phyloP scores from a whole-genome alignment of 2,329 filamentous ascomycete species.

The Penicillium sp. region DNA sequence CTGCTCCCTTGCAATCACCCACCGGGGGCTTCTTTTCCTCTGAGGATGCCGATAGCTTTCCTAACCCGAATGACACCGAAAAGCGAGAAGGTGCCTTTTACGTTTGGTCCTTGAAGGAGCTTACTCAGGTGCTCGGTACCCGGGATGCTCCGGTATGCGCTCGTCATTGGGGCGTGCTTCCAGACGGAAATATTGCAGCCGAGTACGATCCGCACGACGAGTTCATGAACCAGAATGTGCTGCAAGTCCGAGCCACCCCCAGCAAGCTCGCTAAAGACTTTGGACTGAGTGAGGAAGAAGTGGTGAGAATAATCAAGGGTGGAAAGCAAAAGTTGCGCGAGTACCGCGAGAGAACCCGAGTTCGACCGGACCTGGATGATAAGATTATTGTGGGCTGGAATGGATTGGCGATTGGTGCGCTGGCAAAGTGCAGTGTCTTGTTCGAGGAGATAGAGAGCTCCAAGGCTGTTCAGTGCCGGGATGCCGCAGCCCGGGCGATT shows the following conservation, averaged over 20 bases:
- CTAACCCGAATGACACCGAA: constrained; percentile 70
- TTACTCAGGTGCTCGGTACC: constrained; percentile 70
- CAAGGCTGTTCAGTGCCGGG: constrained; percentile 61
- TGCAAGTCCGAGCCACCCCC: constrained; percentile 68
- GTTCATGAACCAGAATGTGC: constrained; percentile 89
- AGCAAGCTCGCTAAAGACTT: constrained; percentile 73
- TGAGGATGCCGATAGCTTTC: constrained; percentile 84
- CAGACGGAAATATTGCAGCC: constrained; percentile 81
- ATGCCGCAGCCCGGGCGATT: constrained; percentile 67
- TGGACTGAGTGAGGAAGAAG: constrained; percentile 67
- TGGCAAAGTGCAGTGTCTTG: constrained; percentile 72
- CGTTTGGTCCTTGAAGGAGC: constrained; percentile 86
- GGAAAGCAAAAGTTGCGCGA: constrained; percentile 68
- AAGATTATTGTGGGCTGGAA: constrained; percentile 90
- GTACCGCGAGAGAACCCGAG: constrained; percentile 71
- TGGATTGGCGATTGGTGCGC: constrained; percentile 77
- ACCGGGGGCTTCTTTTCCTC: constrained; percentile 80
- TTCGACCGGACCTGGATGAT: constrained; percentile 76
- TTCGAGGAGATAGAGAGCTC: constrained; percentile 61
- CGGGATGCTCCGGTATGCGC: constrained; percentile 72
- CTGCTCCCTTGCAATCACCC: constrained; percentile 63
- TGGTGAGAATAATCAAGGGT: constrained; percentile 64
- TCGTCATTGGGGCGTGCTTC: constrained; percentile 77
- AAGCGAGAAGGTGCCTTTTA: constrained; percentile 93
- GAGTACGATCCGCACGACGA: constrained; percentile 88